Evolutionary conservation across 768 basidiomycete species (phyloP).

Genomic region (Agrocybe chaxingu): DNA sequence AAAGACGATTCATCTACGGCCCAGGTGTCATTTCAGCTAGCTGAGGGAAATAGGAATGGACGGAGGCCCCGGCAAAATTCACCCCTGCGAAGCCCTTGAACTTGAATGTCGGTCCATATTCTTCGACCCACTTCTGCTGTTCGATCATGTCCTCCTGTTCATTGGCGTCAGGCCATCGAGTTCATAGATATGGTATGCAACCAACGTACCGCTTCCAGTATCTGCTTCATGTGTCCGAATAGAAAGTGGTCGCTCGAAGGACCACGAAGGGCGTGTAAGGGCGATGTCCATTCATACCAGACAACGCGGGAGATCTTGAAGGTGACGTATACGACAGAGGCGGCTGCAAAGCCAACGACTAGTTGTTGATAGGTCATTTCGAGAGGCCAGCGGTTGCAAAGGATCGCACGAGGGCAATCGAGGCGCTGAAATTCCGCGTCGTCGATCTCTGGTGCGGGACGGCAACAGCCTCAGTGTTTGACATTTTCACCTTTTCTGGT

Average conservation of each 20-base stretch:
- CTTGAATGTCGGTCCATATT: slow-evolving; percentile 45
- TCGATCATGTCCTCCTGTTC: slow-evolving; percentile 32
- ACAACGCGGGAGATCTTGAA: slow-evolving; percentile 27
- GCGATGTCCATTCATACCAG: slow-evolving; percentile 33
- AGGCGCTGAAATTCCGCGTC: too few species aligned
- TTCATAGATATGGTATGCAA: neutral
- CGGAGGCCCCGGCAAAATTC: slow-evolving; percentile 11
- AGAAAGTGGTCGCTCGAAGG: slow-evolving; percentile 42
- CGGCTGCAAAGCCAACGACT: slow-evolving; percentile 17
- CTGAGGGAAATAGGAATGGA: neutral
- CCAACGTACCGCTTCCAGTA: slow-evolving; percentile 36
- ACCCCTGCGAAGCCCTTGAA: slow-evolving; percentile 46
- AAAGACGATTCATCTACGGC: slow-evolving; percentile 36
- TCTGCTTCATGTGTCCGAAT: slow-evolving; percentile 45
- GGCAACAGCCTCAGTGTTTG: too few species aligned
- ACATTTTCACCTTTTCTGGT: too few species aligned
- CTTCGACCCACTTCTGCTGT: slow-evolving; percentile 43
- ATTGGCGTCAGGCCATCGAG: neutral
- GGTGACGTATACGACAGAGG: slow-evolving; percentile 23
- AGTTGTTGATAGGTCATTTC: slow-evolving; percentile 7
- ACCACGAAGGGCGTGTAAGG: slow-evolving; percentile 47
- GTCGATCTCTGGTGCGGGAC: too few species aligned
- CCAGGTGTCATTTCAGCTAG: neutral
- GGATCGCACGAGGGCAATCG: too few species aligned
- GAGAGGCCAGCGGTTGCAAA: too few species aligned